Percentiles rank a stretch among this genome's conserved stretches.
Conservation (phyloP, 805 yeast genomes). For the Candida manassasensis region DNA sequence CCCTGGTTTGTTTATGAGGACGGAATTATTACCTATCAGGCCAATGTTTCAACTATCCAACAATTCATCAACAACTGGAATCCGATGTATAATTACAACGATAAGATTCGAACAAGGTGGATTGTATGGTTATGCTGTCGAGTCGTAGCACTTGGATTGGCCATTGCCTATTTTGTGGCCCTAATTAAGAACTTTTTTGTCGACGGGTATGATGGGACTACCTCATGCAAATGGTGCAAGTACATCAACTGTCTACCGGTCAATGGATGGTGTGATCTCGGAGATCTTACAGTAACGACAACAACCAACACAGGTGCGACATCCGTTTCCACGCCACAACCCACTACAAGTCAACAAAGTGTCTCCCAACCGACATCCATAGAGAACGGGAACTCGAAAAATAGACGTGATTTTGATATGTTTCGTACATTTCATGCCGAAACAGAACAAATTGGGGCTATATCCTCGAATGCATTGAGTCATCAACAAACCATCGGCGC, state of each 20-base stretch:
- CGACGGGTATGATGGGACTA: constrained; percentile 35
- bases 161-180: constrained; percentile 46
- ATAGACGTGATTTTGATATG: constrained; percentile 1
- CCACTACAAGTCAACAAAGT: constrained; percentile 1
- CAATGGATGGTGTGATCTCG: constrained; percentile 62
- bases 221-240: constrained; percentile 66
- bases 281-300: constrained; percentile 14
- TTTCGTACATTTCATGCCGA: background rate
- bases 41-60: constrained; percentile 25
- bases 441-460: background rate
- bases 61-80: constrained; percentile 36
- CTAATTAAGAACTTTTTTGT: constrained; percentile 46
- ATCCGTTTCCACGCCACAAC: background rate
- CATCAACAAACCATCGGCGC: constrained; percentile 14
- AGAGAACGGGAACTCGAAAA: constrained; percentile 10
- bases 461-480: constrained; percentile 2
- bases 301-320: constrained; percentile 3
- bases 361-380: constrained; percentile 17
- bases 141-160: constrained; percentile 38
- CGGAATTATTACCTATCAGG: constrained; percentile 34
- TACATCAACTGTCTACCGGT: constrained; percentile 69
- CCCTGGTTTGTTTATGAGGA: constrained; percentile 46
- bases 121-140: constrained; percentile 52
- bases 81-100: constrained; percentile 28
- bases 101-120: constrained; percentile 36